phyloP scores from a whole-genome alignment of 805 yeast species.

The Hanseniaspora hatyaiensis region DNA sequence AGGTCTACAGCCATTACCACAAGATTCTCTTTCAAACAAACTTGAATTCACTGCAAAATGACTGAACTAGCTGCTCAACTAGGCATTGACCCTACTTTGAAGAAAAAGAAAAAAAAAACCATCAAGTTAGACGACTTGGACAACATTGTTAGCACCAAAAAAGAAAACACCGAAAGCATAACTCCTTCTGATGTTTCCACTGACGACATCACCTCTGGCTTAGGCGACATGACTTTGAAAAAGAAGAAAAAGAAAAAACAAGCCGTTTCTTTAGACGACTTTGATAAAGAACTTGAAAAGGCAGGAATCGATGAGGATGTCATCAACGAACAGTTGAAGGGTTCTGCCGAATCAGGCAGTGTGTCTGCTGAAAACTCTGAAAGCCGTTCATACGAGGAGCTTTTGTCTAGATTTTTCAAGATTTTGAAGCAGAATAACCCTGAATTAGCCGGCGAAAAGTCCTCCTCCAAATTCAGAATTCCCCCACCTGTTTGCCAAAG shows the following conservation, averaged over 20 bases:
- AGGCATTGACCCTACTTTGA: constrained; percentile 65
- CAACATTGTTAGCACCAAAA: constrained; percentile 36
- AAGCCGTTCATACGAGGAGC: constrained; percentile 43
- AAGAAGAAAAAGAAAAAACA: constrained; percentile 75
- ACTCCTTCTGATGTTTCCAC: constrained; percentile 20
- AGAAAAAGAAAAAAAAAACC: constrained; percentile 58
- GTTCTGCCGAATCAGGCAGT: constrained; percentile 18
- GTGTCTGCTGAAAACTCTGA: constrained; percentile 23
- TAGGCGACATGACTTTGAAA: constrained; percentile 62
- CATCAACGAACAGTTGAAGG: constrained; percentile 26
- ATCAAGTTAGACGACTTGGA: constrained; percentile 31
- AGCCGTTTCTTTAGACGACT: constrained; percentile 55
- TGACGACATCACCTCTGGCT: constrained; percentile 45
- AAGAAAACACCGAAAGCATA: constrained; percentile 66
- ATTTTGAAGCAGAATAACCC: constrained; percentile 90
- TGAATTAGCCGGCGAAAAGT: constrained; percentile 92
- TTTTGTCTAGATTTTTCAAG: constrained; percentile 73
- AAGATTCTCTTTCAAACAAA: too few relatives aligned
- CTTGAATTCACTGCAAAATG: too few relatives aligned
- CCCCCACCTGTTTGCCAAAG: constrained; percentile 96
- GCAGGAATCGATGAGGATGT: constrained; percentile 67
- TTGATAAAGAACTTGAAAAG: constrained; percentile 77
- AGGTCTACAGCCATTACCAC: too few relatives aligned
- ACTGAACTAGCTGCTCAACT: constrained; percentile 31
- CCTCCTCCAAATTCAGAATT: constrained; percentile 83